Evolutionary conservation across 768 basidiomycete species (phyloP), one percentile per base, ranked within the genome.

Genomic region (Boletus barrowsii): DNA sequence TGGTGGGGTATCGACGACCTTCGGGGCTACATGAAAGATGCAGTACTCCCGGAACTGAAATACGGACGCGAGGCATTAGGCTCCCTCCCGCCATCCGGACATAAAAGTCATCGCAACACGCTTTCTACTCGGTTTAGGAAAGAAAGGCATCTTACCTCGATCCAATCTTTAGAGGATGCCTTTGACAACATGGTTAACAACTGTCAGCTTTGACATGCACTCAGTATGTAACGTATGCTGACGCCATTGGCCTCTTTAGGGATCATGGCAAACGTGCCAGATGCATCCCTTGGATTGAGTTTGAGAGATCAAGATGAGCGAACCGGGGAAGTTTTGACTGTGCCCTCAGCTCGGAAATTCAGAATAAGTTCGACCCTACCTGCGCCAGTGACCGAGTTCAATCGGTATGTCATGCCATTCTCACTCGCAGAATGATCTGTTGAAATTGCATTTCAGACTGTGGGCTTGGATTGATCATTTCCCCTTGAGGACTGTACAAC

Each of bases 101-200:
- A 72, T 54, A 73, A 73, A 49, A 73, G 72, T 36, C 71, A 73
- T 50, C 64, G 63, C 55, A 72, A 60, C 49, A 68, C 66, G 14
- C 67, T 72, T 46, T 63, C 71, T n/a, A 62, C 67, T 52, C 67
- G 71, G n/a, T 68, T 64, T 50, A 61, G 59, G 51, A 67, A 65
- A 36, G 61, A 62, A 51, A 68, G 69, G 35, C 72, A 73, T 43
- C 58, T 73, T 43, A 58, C 63, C 33, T 60, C 60, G 17, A 73
- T 72, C 41, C 56, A 62, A 35, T 60, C 58, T 48, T 53, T 73
- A 20, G 56, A 49, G 32, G 54, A 67, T n/a, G 52, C 43, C 4
- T 70, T 71, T 43, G 69, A 70, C 46, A 54, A 32, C 36, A 37
- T 65, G 49, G 66, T 73, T 41, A 65, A 61, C 45, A 60, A 63